Percentiles rank a stretch among this genome's conserved stretches.
These are phyloP conservation scores for Casuarina equisetifolia DNA, from an alignment of 306 rosid genomes.

Conservation along the genomic window DNA sequence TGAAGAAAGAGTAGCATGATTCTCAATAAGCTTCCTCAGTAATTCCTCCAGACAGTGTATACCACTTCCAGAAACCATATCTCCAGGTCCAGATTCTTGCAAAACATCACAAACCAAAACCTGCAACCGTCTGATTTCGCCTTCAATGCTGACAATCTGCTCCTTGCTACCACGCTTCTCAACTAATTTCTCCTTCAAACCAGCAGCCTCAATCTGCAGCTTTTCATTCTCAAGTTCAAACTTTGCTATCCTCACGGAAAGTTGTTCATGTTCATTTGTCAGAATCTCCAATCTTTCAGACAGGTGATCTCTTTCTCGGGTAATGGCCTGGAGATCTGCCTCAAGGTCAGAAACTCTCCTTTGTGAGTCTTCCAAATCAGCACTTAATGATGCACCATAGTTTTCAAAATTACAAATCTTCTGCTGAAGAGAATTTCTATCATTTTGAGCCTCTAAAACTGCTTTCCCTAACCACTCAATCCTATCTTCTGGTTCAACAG, in stretches of 20 bases:
- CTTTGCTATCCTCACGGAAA: conserved; percentile 43
- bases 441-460: conserved; percentile 66
- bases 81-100: conserved; percentile 42
- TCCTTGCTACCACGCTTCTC: conserved; percentile 48
- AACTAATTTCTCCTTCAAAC: conserved; percentile 53
- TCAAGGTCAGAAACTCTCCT: conserved; percentile 57
- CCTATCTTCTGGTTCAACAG: conserved; percentile 75
- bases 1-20: conserved; percentile 42
- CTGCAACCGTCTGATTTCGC: conserved; percentile 56
- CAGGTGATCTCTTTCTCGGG: conserved; percentile 56
- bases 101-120: conserved; percentile 58
- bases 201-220: conserved; percentile 51
- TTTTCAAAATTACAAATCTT: conserved; percentile 71
- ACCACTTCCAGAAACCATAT: conserved; percentile 50
- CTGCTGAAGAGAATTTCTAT: conserved; percentile 64
- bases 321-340: conserved; percentile 50
- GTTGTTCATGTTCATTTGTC: conserved; percentile 49
- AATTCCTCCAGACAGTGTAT: conserved; percentile 66
- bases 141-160: conserved; percentile 41
- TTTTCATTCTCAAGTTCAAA: conserved; percentile 61
- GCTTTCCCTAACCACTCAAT: conserved; percentile 80
- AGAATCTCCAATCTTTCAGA: conserved; percentile 58
- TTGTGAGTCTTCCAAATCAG: conserved; percentile 76
- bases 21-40: conserved; percentile 67
- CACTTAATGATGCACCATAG: conserved; percentile 58